Evolutionary conservation across 2,329 filamentous ascomycete species (phyloP).

Genomic region (Metarhizium rileyi): DNA sequence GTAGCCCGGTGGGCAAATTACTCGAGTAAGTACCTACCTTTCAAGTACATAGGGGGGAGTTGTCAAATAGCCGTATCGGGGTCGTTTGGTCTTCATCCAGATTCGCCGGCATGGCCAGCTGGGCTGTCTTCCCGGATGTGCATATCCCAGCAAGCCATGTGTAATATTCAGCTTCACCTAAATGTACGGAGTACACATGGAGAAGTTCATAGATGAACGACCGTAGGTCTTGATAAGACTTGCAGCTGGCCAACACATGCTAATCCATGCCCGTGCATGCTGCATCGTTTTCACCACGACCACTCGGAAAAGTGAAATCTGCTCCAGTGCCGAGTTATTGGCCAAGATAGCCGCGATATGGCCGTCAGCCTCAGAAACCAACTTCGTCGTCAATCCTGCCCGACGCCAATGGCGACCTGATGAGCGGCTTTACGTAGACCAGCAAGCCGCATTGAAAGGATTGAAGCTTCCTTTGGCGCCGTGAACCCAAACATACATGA

Average conservation of each 20-base stretch:
- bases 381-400: not conserved
- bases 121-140: not conserved
- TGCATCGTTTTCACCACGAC: not conserved
- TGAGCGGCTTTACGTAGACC: not conserved
- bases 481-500: not conserved
- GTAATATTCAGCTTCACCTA: not conserved
- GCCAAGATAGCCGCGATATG: slow-evolving; percentile 1
- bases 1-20: too few species aligned
- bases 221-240: not conserved
- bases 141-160: not conserved
- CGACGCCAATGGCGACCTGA: not conserved
- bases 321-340: not conserved
- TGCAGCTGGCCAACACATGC: not conserved
- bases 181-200: too few species aligned
- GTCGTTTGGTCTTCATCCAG: not conserved
- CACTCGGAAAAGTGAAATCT: not conserved
- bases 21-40: too few species aligned
- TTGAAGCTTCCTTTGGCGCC: not conserved
- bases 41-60: too few species aligned
- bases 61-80: too few species aligned
- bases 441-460: not conserved
- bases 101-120: not conserved
- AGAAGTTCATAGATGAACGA: not conserved
- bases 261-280: not conserved
- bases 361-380: not conserved